Conservation (phyloP, 768 basidiomycete genomes). For the Pulveroboletus ravenelii region DNA sequence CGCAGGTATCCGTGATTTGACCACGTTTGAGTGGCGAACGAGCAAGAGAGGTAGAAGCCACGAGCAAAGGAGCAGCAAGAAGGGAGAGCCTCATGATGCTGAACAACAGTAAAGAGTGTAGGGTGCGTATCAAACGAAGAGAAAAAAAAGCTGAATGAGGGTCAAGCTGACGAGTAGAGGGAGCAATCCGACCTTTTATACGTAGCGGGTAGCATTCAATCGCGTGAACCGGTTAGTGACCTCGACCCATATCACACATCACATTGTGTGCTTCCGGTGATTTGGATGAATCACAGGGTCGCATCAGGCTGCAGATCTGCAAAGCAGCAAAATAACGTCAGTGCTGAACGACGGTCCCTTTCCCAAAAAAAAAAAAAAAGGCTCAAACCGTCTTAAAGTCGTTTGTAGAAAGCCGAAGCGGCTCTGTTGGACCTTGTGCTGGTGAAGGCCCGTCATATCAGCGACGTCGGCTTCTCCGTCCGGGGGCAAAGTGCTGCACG, state of each 20-base stretch:
- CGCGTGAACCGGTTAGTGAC: conserved; percentile 6
- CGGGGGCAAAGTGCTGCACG: neutral
- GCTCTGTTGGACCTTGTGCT: too few relatives aligned
- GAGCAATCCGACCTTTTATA: conserved; percentile 4
- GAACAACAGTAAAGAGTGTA: neutral
- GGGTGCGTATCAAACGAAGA: neutral
- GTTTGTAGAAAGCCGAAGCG: too few relatives aligned
- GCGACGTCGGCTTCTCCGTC: too few relatives aligned
- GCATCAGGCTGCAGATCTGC: too few relatives aligned
- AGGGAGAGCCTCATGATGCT: conserved; percentile 15
- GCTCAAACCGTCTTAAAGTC: too few relatives aligned
- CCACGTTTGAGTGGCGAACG: conserved; percentile 9
- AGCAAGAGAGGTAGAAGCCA: conserved; percentile 15
- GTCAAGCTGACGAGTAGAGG: neutral
- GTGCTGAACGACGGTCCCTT: too few relatives aligned
- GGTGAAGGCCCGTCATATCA: too few relatives aligned
- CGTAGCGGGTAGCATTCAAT: neutral
- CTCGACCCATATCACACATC: conserved; percentile 3
- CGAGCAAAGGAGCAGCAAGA: conserved; percentile 17
- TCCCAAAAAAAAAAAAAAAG: too few relatives aligned
- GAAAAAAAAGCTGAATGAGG: neutral
- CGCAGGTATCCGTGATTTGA: conserved; percentile 11
- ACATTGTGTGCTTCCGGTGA: conserved; percentile 2
- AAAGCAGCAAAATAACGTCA: too few relatives aligned
- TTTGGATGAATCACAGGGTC: neutral